Evolutionary conservation across 352 stramenopile genomes (phyloP), one percentile per base, ranked within the genome.

Genomic region (Hyaloperonospora arabidopsidis): DNA sequence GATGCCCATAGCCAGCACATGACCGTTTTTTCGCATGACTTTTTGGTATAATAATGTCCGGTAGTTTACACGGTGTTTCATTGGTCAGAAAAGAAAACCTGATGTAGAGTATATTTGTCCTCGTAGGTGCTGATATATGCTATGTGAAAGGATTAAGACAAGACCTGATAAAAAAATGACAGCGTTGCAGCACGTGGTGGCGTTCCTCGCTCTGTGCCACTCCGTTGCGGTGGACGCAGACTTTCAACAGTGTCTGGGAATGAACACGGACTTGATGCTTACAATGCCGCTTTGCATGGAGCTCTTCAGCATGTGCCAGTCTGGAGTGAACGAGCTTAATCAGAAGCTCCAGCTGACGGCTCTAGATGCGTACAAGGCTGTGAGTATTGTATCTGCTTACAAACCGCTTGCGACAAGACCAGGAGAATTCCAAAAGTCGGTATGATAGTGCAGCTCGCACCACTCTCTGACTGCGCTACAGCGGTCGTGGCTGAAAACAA

Each of bases 1-100:
- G 62, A 99, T 98, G 48, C 96, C 97, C 41, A 99, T 78, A 34
- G 97, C 95, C 48, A 98, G 79, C 59, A 91, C 79, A 53, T 87
- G 74, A 53, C 80, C 75, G 19, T 75, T 58, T 65, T 87, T 87
- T 51, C 74, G 73, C 62, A 86, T 29, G 25, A 3, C 7, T 3
- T 29, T 29, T 29, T 7, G 25, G 25, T 29, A 8, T 3, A 7
- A 7, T 8, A 7, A 3, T 29, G 25, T 7, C 3, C 25, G 7
- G 25, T 3, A 29, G 3, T 3, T 29, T 7, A 29, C 25, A 7
- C 25, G 25, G 25, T 29, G 25, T 29, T 29, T 29, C 3, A 44
- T 44, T 44, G 36, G 36, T 8, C 8, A 44, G 18, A 44, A 39
- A 17, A 14, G 11, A 5, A 39, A 29, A 29, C 3, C 25, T 29